Base-by-base conservation (phyloP, 1,284 basidiomycete genomes). In the Apiotrichum siamense region DNA sequence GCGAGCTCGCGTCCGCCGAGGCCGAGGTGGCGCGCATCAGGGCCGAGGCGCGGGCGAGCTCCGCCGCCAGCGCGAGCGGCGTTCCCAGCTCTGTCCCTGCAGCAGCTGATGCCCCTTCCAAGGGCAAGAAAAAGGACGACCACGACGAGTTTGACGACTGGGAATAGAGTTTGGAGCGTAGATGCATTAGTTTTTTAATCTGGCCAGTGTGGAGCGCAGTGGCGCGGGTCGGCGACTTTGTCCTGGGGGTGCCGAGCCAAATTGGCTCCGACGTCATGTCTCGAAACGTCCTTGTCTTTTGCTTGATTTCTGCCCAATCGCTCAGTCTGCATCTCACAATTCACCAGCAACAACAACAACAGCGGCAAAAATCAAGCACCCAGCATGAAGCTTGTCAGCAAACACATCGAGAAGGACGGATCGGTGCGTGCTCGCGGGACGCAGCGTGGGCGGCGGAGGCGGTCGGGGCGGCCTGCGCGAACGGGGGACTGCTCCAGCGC, bases 321-420 rank as follows among this genome's bases (percentile, higher is more conserved):
- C 33, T 35, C 13, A 17, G 7, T 3, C 6, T 27, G n/a, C 29
- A 12, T n/a, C 25, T 20, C 17, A 29, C 13, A 20, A 13, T 31
- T n/a, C 41, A 24, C 10, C 33, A 44, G 13, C 15, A n/a, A 43
- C 42, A 9, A 23, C 47, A 20, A 4, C 6, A 20, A 20, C n/a
- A n/a, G n/a, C n/a, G n/a, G n/a, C n/a, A 33, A 17, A 12, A 6
- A 26, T 13, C n/a, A 31, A 3, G 2, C 15, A 7, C 3, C 38
- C 31, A 64, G 49, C 57, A 94, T 93, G 90, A 77, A 76, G 61
- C 72, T 79, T 32, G 61, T 79, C 37, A 73, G 71, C 39, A 87
- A 82, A 70, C 77, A 83, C 58, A 79, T 93, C 59, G 86, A 91
- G 66, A 89, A 87, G 70, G 82, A 83, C 63, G 81, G 84, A 39